Evolutionary conservation across 768 basidiomycete genomes (phyloP).

Genomic region (Hebeloma cylindrosporum): DNA sequence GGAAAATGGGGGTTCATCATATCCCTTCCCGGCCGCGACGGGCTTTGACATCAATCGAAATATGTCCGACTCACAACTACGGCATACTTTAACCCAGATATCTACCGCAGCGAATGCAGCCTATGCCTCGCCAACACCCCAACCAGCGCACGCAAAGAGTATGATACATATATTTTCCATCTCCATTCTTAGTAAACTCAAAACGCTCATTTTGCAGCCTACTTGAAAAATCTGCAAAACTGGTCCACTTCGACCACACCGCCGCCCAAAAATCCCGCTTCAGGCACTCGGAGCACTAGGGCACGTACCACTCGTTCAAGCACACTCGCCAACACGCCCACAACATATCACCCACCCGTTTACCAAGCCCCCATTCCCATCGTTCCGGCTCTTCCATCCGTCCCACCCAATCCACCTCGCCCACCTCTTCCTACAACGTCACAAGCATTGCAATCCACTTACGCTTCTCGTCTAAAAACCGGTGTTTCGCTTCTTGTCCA

Average conservation of each 20-base stretch:
- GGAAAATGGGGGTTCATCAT: conserved; percentile 24
- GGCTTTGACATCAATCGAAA: conserved; percentile 35
- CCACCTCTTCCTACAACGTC: conserved; percentile 57
- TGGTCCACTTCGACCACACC: conserved; percentile 66
- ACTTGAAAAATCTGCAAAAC: conserved; percentile 67
- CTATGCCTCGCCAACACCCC: conserved; percentile 43
- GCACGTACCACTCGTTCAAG: conserved; percentile 43
- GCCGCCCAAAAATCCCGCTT: conserved; percentile 40
- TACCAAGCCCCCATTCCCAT: conserved; percentile 34
- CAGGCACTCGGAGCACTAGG: conserved; percentile 41
- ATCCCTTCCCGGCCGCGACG: conserved; percentile 25
- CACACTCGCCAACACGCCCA: conserved; percentile 38
- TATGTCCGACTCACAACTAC: conserved; percentile 64
- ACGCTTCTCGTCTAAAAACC: conserved; percentile 86
- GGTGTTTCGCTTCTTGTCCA: conserved; percentile 91
- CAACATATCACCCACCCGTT: conserved; percentile 27
- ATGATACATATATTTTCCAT: conserved; percentile 8
- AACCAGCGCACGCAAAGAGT: conserved; percentile 38
- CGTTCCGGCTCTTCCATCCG: conserved; percentile 33
- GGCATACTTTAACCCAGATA: conserved; percentile 60
- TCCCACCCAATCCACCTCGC: conserved; percentile 48
- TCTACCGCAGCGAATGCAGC: conserved; percentile 38
- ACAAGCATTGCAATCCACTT: conserved; percentile 81
- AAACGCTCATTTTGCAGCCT: conserved; percentile 27
- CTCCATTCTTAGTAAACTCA: conserved; percentile 1